Percentiles rank a stretch among this genome's conserved stretches.
Evolutionary conservation across 2,329 filamentous ascomycete species (phyloP).

Genomic region (Clarireedia hainanense): DNA sequence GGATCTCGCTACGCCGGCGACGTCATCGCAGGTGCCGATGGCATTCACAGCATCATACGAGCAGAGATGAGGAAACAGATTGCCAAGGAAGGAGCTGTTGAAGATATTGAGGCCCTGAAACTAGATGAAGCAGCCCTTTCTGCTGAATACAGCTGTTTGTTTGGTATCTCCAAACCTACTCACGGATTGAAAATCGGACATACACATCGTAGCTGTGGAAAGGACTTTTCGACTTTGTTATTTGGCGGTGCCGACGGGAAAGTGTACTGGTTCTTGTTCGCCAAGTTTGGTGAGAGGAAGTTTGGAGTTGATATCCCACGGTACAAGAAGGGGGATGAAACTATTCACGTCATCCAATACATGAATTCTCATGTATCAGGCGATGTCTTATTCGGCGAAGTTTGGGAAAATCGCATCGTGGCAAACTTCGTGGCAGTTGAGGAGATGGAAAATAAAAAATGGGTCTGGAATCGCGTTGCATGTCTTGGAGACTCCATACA

Average conservation of each 20-base stretch:
- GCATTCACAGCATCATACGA: conserved; percentile 22
- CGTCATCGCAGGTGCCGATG: conserved; percentile 24
- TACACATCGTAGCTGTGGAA: conserved; percentile 2
- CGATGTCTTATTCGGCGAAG: neutral
- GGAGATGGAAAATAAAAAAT: conserved; percentile 13
- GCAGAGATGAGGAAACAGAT: conserved; percentile 26
- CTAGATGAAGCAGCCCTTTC: conserved; percentile 6
- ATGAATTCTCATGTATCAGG: conserved; percentile 1
- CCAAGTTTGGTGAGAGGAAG: neutral
- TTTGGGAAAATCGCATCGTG: neutral
- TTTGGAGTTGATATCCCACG: neutral
- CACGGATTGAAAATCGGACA: conserved; percentile 12
- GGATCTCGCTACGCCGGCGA: conserved; percentile 16
- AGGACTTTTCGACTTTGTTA: neutral
- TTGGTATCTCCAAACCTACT: conserved; percentile 16
- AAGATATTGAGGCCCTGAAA: conserved; percentile 2
- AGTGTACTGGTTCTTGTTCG: conserved; percentile 8
- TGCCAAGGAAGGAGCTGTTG: conserved; percentile 10
- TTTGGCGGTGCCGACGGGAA: neutral
- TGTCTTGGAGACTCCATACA: conserved; percentile 19
- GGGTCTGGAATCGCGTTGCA: conserved; percentile 15
- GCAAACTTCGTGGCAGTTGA: neutral
- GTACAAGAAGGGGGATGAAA: neutral
- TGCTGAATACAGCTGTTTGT: conserved; percentile 22
- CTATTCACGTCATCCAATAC: neutral